phyloP scores from a whole-genome alignment of 257 asterid species.

The Penstemon barbatus region DNA sequence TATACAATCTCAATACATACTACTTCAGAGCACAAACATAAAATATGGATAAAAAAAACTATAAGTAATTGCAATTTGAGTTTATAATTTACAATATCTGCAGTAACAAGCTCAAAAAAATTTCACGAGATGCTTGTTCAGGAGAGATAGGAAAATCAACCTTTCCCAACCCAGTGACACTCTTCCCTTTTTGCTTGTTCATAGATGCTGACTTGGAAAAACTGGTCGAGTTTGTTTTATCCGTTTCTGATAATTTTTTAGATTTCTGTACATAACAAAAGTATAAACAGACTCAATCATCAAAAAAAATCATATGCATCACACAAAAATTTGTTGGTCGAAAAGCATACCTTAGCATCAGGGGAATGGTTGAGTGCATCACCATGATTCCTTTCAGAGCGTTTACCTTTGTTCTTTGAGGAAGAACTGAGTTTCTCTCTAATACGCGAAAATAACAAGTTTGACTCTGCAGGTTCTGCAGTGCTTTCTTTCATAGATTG shows the following conservation, averaged over 20 bases:
- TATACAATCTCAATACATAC: slow-evolving; percentile 16
- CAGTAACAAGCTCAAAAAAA: slow-evolving; percentile 17
- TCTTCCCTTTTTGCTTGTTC: slow-evolving; percentile 61
- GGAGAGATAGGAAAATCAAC: slow-evolving; percentile 38
- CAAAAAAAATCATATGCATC: slow-evolving; percentile 13
- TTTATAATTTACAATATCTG: slow-evolving; percentile 17
- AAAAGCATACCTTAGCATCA: slow-evolving; percentile 59
- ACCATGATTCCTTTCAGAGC: slow-evolving; percentile 43
- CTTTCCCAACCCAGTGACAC: slow-evolving; percentile 62
- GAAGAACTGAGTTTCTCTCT: slow-evolving; percentile 48
- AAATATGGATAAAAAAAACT: not conserved
- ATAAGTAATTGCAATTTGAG: slow-evolving; percentile 4
- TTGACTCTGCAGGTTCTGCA: slow-evolving; percentile 54
- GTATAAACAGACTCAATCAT: slow-evolving; percentile 21
- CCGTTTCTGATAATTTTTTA: slow-evolving; percentile 44
- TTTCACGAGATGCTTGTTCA: slow-evolving; percentile 8
- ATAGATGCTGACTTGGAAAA: slow-evolving; percentile 54
- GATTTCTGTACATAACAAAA: slow-evolving; percentile 51
- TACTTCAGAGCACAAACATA: slow-evolving; percentile 11
- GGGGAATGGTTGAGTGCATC: slow-evolving; percentile 38
- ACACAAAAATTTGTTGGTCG: slow-evolving; percentile 18
- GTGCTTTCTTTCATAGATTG: slow-evolving; percentile 40
- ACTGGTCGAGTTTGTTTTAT: slow-evolving; percentile 37
- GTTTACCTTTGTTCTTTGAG: slow-evolving; percentile 62
- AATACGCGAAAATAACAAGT: slow-evolving; percentile 45